These are phyloP conservation scores for Globisporangium nagaii DNA, from an alignment of 352 stramenopile genomes.

Conservation along the genomic window DNA sequence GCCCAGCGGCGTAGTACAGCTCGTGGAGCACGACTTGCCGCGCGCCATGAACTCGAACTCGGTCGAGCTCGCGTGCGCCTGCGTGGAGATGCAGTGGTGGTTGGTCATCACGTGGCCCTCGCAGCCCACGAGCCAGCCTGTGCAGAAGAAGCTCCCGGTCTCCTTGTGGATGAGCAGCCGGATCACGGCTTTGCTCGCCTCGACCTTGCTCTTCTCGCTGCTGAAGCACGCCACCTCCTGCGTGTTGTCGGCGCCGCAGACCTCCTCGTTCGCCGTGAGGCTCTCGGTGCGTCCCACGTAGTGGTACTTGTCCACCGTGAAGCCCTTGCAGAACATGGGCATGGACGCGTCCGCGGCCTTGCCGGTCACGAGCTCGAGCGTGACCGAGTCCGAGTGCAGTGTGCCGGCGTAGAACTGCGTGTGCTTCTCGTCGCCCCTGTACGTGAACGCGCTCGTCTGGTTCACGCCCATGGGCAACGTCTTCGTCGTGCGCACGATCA, in stretches of 20 bases:
- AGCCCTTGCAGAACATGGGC: slow-evolving; percentile 30
- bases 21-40: slow-evolving; percentile 21
- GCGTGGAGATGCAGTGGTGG: slow-evolving; percentile 65
- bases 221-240: slow-evolving; percentile 51
- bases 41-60: slow-evolving; percentile 69
- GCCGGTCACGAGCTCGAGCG: slow-evolving; percentile 42
- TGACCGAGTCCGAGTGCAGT: slow-evolving; percentile 31
- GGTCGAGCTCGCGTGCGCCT: slow-evolving; percentile 42
- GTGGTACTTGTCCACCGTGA: slow-evolving; percentile 45
- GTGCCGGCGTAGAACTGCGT: slow-evolving; percentile 32
- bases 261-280: slow-evolving; percentile 27
- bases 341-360: slow-evolving; percentile 14
- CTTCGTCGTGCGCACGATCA: slow-evolving; percentile 23
- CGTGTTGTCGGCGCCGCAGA: slow-evolving; percentile 63
- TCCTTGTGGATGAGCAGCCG: slow-evolving; percentile 65
- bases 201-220: slow-evolving; percentile 10
- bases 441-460: slow-evolving; percentile 25
- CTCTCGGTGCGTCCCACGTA: slow-evolving; percentile 12
- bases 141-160: slow-evolving; percentile 54
- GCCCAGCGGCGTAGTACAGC: slow-evolving; percentile 25
- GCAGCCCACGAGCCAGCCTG: slow-evolving; percentile 67
- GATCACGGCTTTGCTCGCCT: slow-evolving; percentile 31
- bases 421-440: slow-evolving; percentile 24
- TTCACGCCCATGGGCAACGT: slow-evolving; percentile 12
- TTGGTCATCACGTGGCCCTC: slow-evolving; percentile 78